A percentile compares a stretch with the other conserved stretches of the same genome.
Evolutionary conservation across 768 basidiomycete species (phyloP).

Genomic region (Solioccasus polychromus): DNA sequence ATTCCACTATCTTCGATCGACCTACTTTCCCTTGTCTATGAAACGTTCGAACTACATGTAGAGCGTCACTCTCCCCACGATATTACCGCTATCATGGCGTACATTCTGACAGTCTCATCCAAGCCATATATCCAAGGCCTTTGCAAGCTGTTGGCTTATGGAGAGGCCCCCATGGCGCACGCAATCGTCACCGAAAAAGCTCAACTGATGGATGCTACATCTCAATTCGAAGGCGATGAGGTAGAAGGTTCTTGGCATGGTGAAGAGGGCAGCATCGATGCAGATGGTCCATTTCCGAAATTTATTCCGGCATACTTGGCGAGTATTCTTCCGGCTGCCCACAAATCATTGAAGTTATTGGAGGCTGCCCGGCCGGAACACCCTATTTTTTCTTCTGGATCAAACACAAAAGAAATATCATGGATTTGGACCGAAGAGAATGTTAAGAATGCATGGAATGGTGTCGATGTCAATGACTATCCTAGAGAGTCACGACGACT

Average conservation of each 20-base stretch:
- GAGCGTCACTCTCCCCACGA: slow-evolving; percentile 47
- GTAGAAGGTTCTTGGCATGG: slow-evolving; percentile 39
- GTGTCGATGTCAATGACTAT: not conserved
- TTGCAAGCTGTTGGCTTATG: slow-evolving; percentile 58
- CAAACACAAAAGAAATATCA: slow-evolving; percentile 40
- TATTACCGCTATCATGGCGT: slow-evolving; percentile 59
- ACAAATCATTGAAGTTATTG: slow-evolving; percentile 66
- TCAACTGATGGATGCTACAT: slow-evolving; percentile 15
- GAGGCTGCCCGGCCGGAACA: slow-evolving; percentile 65
- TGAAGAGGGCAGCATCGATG: slow-evolving; percentile 38
- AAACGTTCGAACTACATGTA: slow-evolving; percentile 50
- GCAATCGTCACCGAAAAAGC: slow-evolving; percentile 9
- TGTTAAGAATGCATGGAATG: slow-evolving; percentile 11
- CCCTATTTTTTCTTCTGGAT: slow-evolving; percentile 44
- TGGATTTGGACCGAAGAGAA: slow-evolving; percentile 39
- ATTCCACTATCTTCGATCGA: slow-evolving; percentile 45
- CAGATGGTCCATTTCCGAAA: slow-evolving; percentile 49
- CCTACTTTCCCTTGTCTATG: slow-evolving; percentile 62
- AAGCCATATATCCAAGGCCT: slow-evolving; percentile 59
- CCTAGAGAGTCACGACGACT: not conserved
- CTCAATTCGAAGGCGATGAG: slow-evolving; percentile 29
- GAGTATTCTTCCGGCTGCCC: slow-evolving; percentile 58
- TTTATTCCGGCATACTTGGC: slow-evolving; percentile 59
- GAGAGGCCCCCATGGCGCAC: slow-evolving; percentile 29
- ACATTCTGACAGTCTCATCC: slow-evolving; percentile 63